These are phyloP conservation scores for Gastrolobium villosum DNA, from an alignment of 306 rosid species.

Conservation along the genomic window DNA sequence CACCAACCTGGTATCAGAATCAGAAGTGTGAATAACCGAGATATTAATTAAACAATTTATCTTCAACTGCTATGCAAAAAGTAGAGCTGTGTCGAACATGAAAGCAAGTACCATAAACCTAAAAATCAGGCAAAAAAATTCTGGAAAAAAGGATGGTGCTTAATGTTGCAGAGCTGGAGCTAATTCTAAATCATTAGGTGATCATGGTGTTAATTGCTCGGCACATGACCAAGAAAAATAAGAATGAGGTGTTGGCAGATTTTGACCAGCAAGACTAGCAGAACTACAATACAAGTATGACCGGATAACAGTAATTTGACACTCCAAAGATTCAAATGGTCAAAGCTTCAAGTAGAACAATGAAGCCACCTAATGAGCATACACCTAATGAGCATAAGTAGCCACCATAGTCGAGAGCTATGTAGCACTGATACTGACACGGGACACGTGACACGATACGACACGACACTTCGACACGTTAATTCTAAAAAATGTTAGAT, in stretches of 20 bases:
- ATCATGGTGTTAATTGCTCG: constrained; percentile 26
- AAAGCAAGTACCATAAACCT: constrained; percentile 25
- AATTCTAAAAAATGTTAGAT: no score
- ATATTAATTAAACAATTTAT: constrained; percentile 34
- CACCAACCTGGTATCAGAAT: constrained; percentile 78
- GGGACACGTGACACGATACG: no score
- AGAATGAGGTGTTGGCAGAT: not conserved
- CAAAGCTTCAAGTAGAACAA: not conserved
- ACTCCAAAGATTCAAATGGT: not conserved
- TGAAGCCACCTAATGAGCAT: constrained; percentile 31
- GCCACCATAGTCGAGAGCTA: not conserved
- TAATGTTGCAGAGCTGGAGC: constrained; percentile 17
- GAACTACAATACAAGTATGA: not conserved
- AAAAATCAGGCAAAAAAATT: constrained; percentile 6
- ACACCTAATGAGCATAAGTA: constrained; percentile 31
- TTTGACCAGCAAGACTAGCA: not conserved
- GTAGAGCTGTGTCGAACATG: constrained; percentile 19
- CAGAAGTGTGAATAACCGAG: constrained; percentile 32
- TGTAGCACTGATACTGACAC: no score
- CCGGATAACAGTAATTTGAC: not conserved
- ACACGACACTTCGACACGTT: no score
- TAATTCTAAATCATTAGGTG: constrained; percentile 31
- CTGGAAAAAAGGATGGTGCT: not conserved
- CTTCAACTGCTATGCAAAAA: constrained; percentile 21
- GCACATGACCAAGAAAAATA: constrained; percentile 9